These are phyloP conservation scores for Arthrobotrys entomopaga DNA, from an alignment of 2,329 filamentous ascomycete genomes.

Conservation along the genomic window DNA sequence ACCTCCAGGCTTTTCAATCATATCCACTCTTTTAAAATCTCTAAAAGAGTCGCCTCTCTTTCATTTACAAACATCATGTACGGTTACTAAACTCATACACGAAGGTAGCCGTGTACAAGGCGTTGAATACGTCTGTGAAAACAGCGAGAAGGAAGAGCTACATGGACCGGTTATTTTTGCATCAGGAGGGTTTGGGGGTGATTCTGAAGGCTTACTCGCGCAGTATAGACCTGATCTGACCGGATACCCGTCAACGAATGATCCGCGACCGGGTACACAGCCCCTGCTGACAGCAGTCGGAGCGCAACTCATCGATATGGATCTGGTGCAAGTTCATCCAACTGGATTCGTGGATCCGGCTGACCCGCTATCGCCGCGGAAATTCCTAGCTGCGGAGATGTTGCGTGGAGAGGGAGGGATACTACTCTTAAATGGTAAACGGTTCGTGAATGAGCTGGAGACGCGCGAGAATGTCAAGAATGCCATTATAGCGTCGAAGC, in stretches of 20 bases:
- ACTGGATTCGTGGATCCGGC: slow-evolving; percentile 72
- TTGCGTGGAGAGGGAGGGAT: slow-evolving; percentile 73
- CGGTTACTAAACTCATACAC: slow-evolving; percentile 67
- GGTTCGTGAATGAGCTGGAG: slow-evolving; percentile 73
- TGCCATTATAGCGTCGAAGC: slow-evolving; percentile 64
- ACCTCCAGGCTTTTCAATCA: slow-evolving; percentile 71
- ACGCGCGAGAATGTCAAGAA: slow-evolving; percentile 69
- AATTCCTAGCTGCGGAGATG: slow-evolving; percentile 73
- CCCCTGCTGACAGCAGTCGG: slow-evolving; percentile 62
- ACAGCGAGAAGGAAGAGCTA: slow-evolving; percentile 61
- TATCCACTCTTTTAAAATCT: slow-evolving; percentile 67
- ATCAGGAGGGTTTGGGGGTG: slow-evolving; percentile 72
- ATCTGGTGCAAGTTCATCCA: slow-evolving; percentile 71
- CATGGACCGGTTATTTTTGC: slow-evolving; percentile 71
- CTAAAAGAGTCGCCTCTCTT: slow-evolving; percentile 67
- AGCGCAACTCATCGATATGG: slow-evolving; percentile 64
- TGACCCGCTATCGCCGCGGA: slow-evolving; percentile 65
- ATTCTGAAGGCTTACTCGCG: slow-evolving; percentile 69
- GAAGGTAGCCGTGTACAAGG: slow-evolving; percentile 64
- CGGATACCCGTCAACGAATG: slow-evolving; percentile 72
- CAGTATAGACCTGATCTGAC: slow-evolving; percentile 70
- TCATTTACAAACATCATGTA: slow-evolving; percentile 66
- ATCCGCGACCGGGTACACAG: slow-evolving; percentile 69
- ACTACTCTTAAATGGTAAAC: slow-evolving; percentile 64
- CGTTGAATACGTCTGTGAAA: slow-evolving; percentile 65